These are phyloP conservation scores for Tuber calosporum DNA, from an alignment of 495 filamentous ascomycete genomes.

Conservation along the genomic window DNA sequence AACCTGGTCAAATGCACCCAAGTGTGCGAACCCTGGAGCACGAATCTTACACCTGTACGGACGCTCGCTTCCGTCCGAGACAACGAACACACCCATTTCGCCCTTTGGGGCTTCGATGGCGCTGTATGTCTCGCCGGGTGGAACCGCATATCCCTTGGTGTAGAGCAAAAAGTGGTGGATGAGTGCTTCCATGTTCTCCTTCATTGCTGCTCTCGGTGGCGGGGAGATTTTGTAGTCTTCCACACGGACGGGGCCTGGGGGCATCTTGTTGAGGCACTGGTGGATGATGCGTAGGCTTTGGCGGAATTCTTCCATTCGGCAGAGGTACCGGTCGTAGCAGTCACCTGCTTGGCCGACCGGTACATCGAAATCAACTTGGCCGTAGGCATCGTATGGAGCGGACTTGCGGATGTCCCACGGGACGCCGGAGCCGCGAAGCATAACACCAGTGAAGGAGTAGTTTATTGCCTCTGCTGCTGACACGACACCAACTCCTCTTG, in stretches of 20 bases:
- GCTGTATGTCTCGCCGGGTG: constrained; percentile 96
- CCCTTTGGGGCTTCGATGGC: constrained; percentile 98
- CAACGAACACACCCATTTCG: constrained; percentile 98
- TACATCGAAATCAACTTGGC: constrained; percentile 94
- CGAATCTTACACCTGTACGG: constrained; percentile 97
- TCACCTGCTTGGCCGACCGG: constrained; percentile 94
- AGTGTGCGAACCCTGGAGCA: constrained; percentile 92
- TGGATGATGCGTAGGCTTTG: constrained; percentile 96
- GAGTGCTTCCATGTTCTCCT: constrained; percentile 99
- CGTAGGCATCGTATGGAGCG: constrained; percentile 94
- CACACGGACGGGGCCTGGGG: constrained; percentile 81
- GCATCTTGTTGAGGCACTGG: constrained; percentile 99
- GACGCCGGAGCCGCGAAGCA: constrained; percentile 95
- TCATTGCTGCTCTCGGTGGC: constrained; percentile 94
- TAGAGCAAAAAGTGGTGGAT: constrained; percentile 99
- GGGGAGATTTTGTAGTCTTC: constrained; percentile 99
- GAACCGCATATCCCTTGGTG: constrained; percentile 95
- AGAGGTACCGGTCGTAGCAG: constrained; percentile 98
- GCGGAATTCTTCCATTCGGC: constrained; percentile 99
- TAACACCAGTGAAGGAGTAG: constrained; percentile 92
- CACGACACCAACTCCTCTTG: constrained; percentile 85
- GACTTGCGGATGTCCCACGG: constrained; percentile 96
- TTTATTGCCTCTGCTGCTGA: constrained; percentile 86
- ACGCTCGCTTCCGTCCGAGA: constrained; percentile 89
- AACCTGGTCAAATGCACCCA: constrained; percentile 89